Evolutionary conservation across 2,329 filamentous ascomycete genomes (phyloP).

Genomic region (Alternaria triticina): DNA sequence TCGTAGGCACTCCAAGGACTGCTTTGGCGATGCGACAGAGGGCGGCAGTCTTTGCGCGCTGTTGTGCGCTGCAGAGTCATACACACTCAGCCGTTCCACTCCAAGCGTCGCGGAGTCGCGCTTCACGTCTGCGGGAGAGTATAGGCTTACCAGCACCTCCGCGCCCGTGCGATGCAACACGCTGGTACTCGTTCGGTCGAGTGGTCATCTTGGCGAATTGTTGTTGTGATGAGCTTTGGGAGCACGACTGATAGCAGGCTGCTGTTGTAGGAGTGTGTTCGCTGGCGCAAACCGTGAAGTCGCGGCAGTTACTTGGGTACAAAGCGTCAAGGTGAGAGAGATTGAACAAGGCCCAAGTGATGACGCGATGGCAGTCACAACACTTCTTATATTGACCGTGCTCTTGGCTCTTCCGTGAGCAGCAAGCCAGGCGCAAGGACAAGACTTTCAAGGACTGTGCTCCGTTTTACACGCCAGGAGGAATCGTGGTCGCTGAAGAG

Average conservation of each 20-base stretch:
- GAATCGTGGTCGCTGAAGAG: slow-evolving; percentile 26
- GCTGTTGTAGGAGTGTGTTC: background rate
- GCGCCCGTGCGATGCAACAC: slow-evolving; percentile 69
- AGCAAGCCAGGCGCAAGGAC: slow-evolving; percentile 19
- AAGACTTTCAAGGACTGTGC: slow-evolving; percentile 13
- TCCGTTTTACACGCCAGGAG: slow-evolving; percentile 11
- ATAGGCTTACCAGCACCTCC: slow-evolving; percentile 69
- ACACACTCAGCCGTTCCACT: background rate
- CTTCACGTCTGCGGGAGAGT: background rate
- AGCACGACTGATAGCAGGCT: background rate
- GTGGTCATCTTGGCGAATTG: slow-evolving; percentile 24
- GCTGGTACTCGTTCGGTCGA: slow-evolving; percentile 29
- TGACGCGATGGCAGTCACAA: slow-evolving; percentile 20
- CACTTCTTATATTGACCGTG: slow-evolving; percentile 16
- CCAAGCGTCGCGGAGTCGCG: background rate
- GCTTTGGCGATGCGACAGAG: background rate
- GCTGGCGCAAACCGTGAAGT: background rate
- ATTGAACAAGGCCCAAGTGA: slow-evolving; percentile 16
- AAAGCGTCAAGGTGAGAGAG: slow-evolving; percentile 9
- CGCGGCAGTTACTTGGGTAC: slow-evolving; percentile 5
- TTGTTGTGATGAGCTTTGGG: background rate
- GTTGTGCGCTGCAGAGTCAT: background rate
- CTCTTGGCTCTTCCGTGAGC: slow-evolving; percentile 22
- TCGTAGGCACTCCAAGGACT: background rate
- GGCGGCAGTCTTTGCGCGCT: background rate